Base-by-base conservation (phyloP, 2,329 filamentous ascomycete species). In the Chalara sp. region DNA sequence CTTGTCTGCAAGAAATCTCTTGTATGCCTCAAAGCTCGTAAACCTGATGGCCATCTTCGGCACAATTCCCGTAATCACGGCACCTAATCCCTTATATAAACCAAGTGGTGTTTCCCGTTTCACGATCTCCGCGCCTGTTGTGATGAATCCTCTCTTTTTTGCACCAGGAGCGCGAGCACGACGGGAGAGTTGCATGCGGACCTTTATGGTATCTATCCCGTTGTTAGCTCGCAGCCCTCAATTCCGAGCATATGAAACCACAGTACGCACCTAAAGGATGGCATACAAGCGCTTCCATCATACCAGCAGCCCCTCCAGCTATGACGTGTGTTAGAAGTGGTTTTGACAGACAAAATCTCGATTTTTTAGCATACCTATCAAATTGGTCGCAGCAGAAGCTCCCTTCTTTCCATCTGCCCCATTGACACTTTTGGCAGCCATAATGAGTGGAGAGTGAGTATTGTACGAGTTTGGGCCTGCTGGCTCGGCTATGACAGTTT, bases 1-100 rank as follows among this genome's bases (percentile, higher is more conserved):
- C 58, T 80, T 72, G 68, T 89, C 77, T 42, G 88, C 83, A 29
- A 96, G 76, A 55, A 86, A 55, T 67, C 89, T 83, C 80, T 97
- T 97, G 73, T 97, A 99, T 67, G 81, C 83, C 70, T 97, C 93
- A 71, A 97, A 99, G 50, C 89, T 95, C 45, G 92, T 96, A 73
- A 99, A 99, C 39, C 93, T 88, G 68, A 97, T 99, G 55, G 93
- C 93, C 93, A 99, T 99, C 73, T 99, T 99, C 50, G 93, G 93
- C 28, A 99, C 83, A 68, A 99, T 99, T 59, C 93, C 93, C 29
- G 91, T 96, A 53, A 97, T 70, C 41, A 99, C 93, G 50, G 93
- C 93, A 55, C 93, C 93, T n/a, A 99, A 81, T 59, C 93, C 93
- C 76, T 99, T 99, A 80, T 99, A 99, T 52, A 99, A 75, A 57